A percentile compares a stretch with the other conserved stretches of the same genome.
phyloP scores from a whole-genome alignment of 176 grass and related monocot genomes.

The Stipa capillata region DNA sequence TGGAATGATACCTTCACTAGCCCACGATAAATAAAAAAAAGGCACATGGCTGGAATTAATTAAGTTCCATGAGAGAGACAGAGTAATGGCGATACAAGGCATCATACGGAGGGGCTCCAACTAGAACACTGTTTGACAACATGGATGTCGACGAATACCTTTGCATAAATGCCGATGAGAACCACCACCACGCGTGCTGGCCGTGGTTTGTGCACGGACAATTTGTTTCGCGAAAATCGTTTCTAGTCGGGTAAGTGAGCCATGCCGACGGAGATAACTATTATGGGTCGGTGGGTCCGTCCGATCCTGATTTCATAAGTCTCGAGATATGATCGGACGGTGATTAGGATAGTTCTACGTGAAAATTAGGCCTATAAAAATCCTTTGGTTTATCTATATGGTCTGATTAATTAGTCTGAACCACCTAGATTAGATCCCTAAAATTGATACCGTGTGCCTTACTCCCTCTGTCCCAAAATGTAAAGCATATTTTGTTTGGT shows the following conservation, averaged over 20 bases:
- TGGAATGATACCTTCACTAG: not conserved
- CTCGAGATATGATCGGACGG: no score
- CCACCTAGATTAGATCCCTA: no score
- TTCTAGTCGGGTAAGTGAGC: not conserved
- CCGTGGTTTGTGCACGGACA: not conserved
- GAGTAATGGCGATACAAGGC: not conserved
- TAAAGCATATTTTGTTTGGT: no score
- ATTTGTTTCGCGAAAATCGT: not conserved
- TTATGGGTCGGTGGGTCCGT: no score
- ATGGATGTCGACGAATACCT: conserved; percentile 3
- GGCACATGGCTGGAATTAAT: not conserved
- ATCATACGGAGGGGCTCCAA: not conserved
- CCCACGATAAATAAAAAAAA: not conserved
- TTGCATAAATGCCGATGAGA: not conserved
- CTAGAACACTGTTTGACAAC: conserved; percentile 18
- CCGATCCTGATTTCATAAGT: no score
- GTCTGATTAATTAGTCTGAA: no score
- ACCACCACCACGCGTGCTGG: not conserved
- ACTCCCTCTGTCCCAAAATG: no score
- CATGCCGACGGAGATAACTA: no score
- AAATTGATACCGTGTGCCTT: no score
- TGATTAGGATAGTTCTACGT: not conserved
- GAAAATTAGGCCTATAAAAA: no score
- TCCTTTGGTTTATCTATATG: no score
- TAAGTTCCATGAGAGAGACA: not conserved